Evolutionary conservation across 1,139 yeast genomes (phyloP), one percentile per base, ranked within the genome.

Genomic region (Meyerozyma sp.): DNA sequence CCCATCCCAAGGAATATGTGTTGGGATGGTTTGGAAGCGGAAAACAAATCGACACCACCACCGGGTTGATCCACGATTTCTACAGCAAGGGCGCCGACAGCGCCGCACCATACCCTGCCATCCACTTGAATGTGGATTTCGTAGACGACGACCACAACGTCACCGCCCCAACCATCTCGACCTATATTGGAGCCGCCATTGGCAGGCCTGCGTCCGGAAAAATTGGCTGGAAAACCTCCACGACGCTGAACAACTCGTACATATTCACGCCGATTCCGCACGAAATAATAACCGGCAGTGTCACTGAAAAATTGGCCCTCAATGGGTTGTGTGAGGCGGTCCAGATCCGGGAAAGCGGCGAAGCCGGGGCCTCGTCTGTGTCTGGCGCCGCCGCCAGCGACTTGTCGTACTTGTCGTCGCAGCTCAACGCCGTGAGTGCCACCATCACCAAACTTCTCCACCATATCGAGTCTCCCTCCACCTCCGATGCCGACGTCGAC

Each of bases 21-120:
- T 76, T 89, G 46, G 96, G 96, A 45, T 89, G 96, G 96, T 88
- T 86, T 63, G 86, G 94, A 42, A 82, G 91, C 30, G 68, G 79
- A 36, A 56, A 52, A 40, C 76, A 74, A 51, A 77, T 89, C 51
- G 91, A 86, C 65, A 76, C 81, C 48, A 78, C 84, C 59, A 81
- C 94, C 23, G 87, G 88, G n/a, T 75, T 89, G 54, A 82, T 89
- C 57, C 96, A 89, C 61, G 94, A 85, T 59, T 85, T 88, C 61
- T 89, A 84, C 66, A 74, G 83, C 39, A 84, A 83, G 62, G 79
- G 78, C n/a, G 56, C 75, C 36, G 86, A 81, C 57, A 78, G 87
- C 49, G 82, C 90, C 6, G 78, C 64, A 59, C 93, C 94, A 30
- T 74, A 77, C 62, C 91, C 95, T 28, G 91, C 94, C 44, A 76